Percentiles rank a stretch among this genome's conserved stretches.
phyloP scores from a whole-genome alignment of 805 yeast genomes.

The Candida oleophila region DNA sequence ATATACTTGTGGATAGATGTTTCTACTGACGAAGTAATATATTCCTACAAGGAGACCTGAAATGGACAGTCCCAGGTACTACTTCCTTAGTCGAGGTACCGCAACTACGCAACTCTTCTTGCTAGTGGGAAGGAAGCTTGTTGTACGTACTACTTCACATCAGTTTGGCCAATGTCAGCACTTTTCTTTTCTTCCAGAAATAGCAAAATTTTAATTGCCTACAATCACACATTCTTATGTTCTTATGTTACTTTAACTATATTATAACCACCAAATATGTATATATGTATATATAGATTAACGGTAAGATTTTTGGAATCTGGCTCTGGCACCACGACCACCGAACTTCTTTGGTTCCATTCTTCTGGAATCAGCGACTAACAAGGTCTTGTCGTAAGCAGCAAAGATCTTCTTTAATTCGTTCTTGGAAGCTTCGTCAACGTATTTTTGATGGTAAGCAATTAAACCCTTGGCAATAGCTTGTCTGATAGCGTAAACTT shows the following conservation, averaged over 20 bases:
- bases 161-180: no score
- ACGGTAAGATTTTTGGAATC: slow-evolving; percentile 99
- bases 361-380: slow-evolving; percentile 99
- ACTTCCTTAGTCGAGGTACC: no score
- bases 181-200: no score
- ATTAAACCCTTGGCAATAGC: slow-evolving; percentile 99
- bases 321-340: slow-evolving; percentile 99
- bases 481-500: slow-evolving; percentile 99
- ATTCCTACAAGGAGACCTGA: no score
- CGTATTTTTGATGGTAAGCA: slow-evolving; percentile 99
- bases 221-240: background rate
- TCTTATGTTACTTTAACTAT: slow-evolving; percentile 4
- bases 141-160: no score
- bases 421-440: slow-evolving; percentile 99
- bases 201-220: no score
- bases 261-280: slow-evolving; percentile 8
- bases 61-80: no score
- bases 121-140: no score
- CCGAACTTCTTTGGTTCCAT: slow-evolving; percentile 99
- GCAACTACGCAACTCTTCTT: no score
- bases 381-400: slow-evolving; percentile 97
- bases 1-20: no score
- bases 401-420: slow-evolving; percentile 98
- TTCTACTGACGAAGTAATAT: no score
- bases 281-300: slow-evolving; percentile 41